Evolutionary conservation across 495 filamentous ascomycete genomes (phyloP).

Genomic region (Aspergillus olivimuriae): DNA sequence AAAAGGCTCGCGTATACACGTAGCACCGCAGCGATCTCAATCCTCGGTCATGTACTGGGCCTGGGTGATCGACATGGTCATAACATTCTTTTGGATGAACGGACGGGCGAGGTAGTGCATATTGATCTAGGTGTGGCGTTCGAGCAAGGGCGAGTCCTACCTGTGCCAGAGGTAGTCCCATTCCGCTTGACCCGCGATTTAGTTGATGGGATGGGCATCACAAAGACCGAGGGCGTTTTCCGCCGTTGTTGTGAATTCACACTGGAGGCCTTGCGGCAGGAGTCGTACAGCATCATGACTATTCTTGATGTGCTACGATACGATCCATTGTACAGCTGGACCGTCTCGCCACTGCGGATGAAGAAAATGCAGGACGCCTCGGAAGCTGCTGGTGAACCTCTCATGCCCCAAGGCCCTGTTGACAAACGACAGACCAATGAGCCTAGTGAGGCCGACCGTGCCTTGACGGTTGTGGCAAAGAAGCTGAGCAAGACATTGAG

Average conservation of each 20-base stretch:
- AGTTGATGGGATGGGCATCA: constrained; percentile 95
- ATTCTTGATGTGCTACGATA: constrained; percentile 93
- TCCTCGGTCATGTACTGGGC: constrained; percentile 87
- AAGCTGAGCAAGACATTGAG: constrained; percentile 91
- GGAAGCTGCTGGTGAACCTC: constrained; percentile 41
- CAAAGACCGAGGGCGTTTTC: constrained; percentile 92
- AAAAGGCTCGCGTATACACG: constrained; percentile 83
- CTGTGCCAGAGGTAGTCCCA: constrained; percentile 89
- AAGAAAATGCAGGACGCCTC: constrained; percentile 65
- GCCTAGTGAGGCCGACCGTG: constrained; percentile 85
- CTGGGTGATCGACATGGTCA: constrained; percentile 96
- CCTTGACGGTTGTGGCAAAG: constrained; percentile 86
- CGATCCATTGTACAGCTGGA: constrained; percentile 94
- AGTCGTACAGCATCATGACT: constrained; percentile 93
- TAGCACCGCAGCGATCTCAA: constrained; percentile 89
- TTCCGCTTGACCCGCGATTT: constrained; percentile 94
- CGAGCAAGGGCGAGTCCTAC: constrained; percentile 87
- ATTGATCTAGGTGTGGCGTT: constrained; percentile 97
- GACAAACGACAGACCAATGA: constrained; percentile 56
- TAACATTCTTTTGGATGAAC: constrained; percentile 89
- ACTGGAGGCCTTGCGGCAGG: constrained; percentile 83
- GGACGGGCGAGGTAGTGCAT: constrained; percentile 89
- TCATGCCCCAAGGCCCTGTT: constrained; percentile 23
- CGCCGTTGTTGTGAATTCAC: constrained; percentile 96
- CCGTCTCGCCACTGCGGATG: constrained; percentile 81